These are phyloP conservation scores for Candida mesenterica DNA, from an alignment of 1,139 yeast species.

Conservation along the genomic window DNA sequence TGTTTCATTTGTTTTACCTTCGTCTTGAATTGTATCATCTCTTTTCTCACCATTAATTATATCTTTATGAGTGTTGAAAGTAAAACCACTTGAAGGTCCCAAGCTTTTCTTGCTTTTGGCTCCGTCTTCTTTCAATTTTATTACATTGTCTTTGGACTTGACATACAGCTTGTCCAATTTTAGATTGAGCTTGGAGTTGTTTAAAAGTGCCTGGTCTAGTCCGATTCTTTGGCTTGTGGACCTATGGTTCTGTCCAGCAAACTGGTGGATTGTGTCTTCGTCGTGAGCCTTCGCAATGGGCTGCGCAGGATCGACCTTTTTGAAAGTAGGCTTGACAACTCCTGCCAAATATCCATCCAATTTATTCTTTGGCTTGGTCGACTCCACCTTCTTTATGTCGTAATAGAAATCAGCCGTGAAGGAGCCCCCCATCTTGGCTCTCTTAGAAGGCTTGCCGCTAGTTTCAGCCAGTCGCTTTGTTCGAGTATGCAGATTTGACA, in stretches of 20 bases:
- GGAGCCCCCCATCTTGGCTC: constrained; percentile 21
- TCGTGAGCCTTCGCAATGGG: constrained; percentile 3
- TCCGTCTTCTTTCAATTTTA: constrained; percentile 28
- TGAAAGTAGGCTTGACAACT: constrained; percentile 30
- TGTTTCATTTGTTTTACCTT: too few species aligned
- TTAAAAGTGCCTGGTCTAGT: constrained; percentile 18
- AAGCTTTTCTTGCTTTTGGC: constrained; percentile 11
- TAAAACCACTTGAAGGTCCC: constrained; percentile 40
- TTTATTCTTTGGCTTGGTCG: constrained; percentile 14
- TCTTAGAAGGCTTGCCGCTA: constrained; percentile 11
- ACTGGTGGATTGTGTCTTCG: constrained; percentile 20
- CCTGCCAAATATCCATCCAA: constrained; percentile 34
- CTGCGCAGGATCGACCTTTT: constrained; percentile 6
- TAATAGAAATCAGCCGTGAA: constrained; percentile 39
- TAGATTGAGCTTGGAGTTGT: constrained; percentile 17
- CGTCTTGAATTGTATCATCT: too few species aligned
- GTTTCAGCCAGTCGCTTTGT: constrained; percentile 8
- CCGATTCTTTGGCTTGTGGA: constrained; percentile 19
- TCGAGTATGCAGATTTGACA: constrained; percentile 11
- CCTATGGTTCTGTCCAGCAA: constrained; percentile 12
- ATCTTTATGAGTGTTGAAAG: constrained; percentile 31
- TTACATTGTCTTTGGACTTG: constrained; percentile 22
- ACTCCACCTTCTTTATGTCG: constrained; percentile 23
- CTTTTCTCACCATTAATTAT: constrained; percentile 26
- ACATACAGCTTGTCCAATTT: constrained; percentile 30